phyloP scores from a whole-genome alignment of 768 basidiomycete genomes.

The Rhodotorula kratochvilovae region DNA sequence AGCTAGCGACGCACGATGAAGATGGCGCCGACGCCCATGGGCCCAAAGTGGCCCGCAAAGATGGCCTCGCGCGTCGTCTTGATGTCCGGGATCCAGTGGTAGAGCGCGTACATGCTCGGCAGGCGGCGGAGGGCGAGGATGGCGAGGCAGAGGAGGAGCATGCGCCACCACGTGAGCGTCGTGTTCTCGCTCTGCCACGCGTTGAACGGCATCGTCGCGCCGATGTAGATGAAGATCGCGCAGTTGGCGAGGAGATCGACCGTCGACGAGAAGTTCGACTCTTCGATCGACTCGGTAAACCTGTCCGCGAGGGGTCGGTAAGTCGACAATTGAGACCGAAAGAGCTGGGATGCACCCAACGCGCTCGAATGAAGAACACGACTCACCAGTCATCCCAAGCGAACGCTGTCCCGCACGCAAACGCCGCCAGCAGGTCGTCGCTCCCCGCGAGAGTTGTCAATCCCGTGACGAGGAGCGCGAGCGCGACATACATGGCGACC shows the following conservation, averaged over 20 bases:
- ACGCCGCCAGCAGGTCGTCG: conserved; percentile 71
- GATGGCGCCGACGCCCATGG: conserved; percentile 94
- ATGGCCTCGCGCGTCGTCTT: conserved; percentile 89
- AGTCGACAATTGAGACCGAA: too few species aligned
- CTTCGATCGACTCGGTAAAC: conserved; percentile 55
- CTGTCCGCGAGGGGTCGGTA: background rate
- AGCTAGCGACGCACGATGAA: conserved; percentile 61
- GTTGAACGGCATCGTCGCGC: conserved; percentile 93
- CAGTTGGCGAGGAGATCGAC: conserved; percentile 94
- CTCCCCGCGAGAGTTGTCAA: conserved; percentile 51
- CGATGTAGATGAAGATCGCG: conserved; percentile 90
- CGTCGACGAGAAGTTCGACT: conserved; percentile 90
- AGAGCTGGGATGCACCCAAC: background rate
- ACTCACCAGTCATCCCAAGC: conserved; percentile 44
- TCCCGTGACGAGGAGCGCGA: conserved; percentile 79
- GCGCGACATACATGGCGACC: conserved; percentile 50
- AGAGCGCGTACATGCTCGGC: conserved; percentile 75
- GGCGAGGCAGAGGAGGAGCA: conserved; percentile 74
- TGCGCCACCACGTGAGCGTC: conserved; percentile 73
- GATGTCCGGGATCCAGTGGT: conserved; percentile 91
- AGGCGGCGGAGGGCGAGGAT: conserved; percentile 77
- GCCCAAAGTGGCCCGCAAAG: conserved; percentile 76
- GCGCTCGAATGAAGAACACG: background rate
- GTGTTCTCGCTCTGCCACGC: conserved; percentile 64
- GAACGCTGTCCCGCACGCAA: conserved; percentile 90